Evolutionary conservation across 495 filamentous ascomycete species (phyloP).

Genomic region (Penicillium cinerascens): DNA sequence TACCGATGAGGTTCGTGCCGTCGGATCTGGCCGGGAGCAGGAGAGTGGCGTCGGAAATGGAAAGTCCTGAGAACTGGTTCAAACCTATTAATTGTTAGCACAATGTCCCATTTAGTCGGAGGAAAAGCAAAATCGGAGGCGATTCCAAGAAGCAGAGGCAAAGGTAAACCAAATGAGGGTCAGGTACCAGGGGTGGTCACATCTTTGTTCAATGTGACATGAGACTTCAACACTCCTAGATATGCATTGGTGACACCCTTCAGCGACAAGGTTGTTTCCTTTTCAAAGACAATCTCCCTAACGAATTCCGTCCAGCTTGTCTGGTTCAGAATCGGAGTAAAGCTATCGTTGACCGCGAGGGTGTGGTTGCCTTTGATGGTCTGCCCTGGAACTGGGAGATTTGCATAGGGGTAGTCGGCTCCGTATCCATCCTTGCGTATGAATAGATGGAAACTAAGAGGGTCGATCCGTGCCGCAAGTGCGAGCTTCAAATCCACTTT

Average conservation of each 20-base stretch:
- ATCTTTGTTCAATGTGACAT: slow-evolving; percentile 33
- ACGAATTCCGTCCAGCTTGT: slow-evolving; percentile 32
- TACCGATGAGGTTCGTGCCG: slow-evolving; percentile 37
- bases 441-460: slow-evolving; percentile 26
- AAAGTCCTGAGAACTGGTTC: slow-evolving; percentile 29
- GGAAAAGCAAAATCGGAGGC: not conserved
- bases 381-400: slow-evolving; percentile 20
- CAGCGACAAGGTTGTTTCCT: slow-evolving; percentile 25
- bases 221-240: slow-evolving; percentile 29
- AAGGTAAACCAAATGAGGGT: not conserved
- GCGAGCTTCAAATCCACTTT: slow-evolving; percentile 33
- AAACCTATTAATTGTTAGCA: slow-evolving; percentile 17
- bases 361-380: slow-evolving; percentile 35
- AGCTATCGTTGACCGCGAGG: slow-evolving; percentile 20
- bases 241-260: slow-evolving; percentile 27
- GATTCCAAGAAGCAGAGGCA: not conserved
- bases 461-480: slow-evolving; percentile 32
- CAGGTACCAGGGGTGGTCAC: slow-evolving; percentile 28
- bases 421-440: slow-evolving; percentile 21
- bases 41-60: slow-evolving; percentile 25
- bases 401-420: slow-evolving; percentile 26
- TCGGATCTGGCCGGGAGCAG: slow-evolving; percentile 24
- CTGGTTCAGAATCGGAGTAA: slow-evolving; percentile 24
- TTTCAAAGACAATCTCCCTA: slow-evolving; percentile 22
- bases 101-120: not conserved